Percentiles rank a stretch among this genome's conserved stretches.
Evolutionary conservation across 164 flowering plant species (phyloP).

Genomic region (Chloranthus sessilifolius): DNA sequence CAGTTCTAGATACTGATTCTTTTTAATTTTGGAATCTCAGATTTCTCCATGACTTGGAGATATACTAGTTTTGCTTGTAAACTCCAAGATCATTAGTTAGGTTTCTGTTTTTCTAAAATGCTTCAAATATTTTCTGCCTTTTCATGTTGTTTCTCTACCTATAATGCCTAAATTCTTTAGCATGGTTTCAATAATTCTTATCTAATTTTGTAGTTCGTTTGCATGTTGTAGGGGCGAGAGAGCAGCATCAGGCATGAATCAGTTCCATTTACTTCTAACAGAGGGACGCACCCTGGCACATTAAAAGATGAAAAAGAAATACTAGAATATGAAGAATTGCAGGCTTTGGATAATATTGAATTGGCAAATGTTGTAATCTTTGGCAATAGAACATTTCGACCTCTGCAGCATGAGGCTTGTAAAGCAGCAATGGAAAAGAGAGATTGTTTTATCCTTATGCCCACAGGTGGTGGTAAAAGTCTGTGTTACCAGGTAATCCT

Average conservation of each 20-base stretch:
- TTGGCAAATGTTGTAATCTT: slow-evolving; percentile 95
- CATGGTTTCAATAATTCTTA: neutral
- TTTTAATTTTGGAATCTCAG: no score
- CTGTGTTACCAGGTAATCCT: slow-evolving; percentile 80
- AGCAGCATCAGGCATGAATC: slow-evolving; percentile 37
- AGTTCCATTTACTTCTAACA: slow-evolving; percentile 27
- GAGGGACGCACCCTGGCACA: slow-evolving; percentile 14
- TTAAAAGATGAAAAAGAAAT: slow-evolving; percentile 23
- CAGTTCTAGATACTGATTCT: no score
- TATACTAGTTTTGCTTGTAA: no score
- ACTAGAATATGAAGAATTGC: slow-evolving; percentile 62
- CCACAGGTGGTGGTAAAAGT: slow-evolving; percentile 99
- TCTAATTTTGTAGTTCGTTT: slow-evolving; percentile 4
- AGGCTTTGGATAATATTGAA: slow-evolving; percentile 74
- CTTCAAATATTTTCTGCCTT: no score
- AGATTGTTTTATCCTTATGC: slow-evolving; percentile 94
- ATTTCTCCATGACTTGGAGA: no score
- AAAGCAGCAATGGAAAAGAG: slow-evolving; percentile 52
- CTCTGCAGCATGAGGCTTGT: slow-evolving; percentile 90
- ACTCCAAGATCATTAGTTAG: no score
- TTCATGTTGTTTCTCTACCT: neutral
- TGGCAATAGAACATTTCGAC: slow-evolving; percentile 69
- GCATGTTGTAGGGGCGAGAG: slow-evolving; percentile 31
- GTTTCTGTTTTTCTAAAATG: no score
- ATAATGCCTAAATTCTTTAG: neutral